Evolutionary conservation across 1,284 basidiomycete genomes (phyloP).

Genomic region (Cutaneotrichosporon spelunceum): DNA sequence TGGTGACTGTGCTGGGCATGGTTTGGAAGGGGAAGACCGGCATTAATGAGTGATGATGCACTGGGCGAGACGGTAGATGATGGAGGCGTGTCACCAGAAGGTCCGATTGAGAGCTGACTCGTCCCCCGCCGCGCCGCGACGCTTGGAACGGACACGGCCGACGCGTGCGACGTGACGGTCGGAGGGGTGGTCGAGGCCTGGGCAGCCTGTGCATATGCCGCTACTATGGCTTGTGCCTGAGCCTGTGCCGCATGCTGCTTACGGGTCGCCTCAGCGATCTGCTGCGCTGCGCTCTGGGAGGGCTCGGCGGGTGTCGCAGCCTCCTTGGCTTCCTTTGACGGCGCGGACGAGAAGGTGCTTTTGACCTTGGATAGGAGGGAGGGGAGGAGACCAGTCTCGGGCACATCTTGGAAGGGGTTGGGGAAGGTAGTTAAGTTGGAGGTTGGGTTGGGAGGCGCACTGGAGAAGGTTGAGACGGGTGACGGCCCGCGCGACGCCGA

Average conservation of each 20-base stretch:
- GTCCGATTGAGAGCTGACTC: slow-evolving; percentile 5
- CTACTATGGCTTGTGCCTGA: background rate
- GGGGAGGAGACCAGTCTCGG: slow-evolving; percentile 49
- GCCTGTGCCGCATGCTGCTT: slow-evolving; percentile 12
- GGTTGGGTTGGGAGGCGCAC: slow-evolving; percentile 48
- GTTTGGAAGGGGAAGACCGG: background rate
- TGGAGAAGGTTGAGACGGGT: slow-evolving; percentile 26
- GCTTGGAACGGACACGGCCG: background rate
- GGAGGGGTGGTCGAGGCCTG: background rate
- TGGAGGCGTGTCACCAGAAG: slow-evolving; percentile 2
- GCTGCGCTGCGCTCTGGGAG: slow-evolving; percentile 43
- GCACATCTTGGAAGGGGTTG: slow-evolving; percentile 48
- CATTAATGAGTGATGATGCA: background rate
- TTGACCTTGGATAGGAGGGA: slow-evolving; percentile 49
- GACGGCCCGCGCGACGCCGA: slow-evolving; percentile 7
- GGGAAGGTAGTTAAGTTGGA: slow-evolving; percentile 48
- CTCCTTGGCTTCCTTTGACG: slow-evolving; percentile 4
- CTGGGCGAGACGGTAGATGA: background rate
- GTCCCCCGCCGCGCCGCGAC: slow-evolving; percentile 1
- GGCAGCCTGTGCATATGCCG: background rate
- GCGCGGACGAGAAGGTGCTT: slow-evolving; percentile 36
- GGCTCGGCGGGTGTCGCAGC: background rate
- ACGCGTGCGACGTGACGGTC: background rate
- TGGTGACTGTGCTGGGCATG: slow-evolving; percentile 4
- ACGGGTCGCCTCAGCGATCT: slow-evolving; percentile 40